Evolutionary conservation across 1,139 yeast species (phyloP), one percentile per base, ranked within the genome.

Genomic region (Chernovozyma sophiae-reginae): DNA sequence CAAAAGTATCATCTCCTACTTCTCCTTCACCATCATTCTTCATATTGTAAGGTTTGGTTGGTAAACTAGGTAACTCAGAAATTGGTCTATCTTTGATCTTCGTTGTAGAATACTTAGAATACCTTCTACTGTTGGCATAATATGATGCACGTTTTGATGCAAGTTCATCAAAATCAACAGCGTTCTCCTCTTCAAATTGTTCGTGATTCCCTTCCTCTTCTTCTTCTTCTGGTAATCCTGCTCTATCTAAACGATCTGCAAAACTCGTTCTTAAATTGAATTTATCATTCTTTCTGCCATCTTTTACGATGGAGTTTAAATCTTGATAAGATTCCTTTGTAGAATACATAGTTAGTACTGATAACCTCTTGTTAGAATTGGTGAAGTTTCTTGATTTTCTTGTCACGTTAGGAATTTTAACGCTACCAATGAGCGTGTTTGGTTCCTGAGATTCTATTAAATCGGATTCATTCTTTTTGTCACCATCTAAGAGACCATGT

Each of bases 261-360:
- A 64, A 63, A 49, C 70, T 65, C 13, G 72, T 67, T 48, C 72
- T 57, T 60, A 69, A 51, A 36, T 55, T 58, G 30, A 60, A 58
- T 6, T 58, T 59, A n/a, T 57, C 57, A 25, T 59, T 55, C 32
- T 51, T 58, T 17, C 63, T 65, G 35, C 60, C 64, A 14, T 58
- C 60, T 34, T 68, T 69, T 44, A 80, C 56, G 35, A 77, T 72
- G 8, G 79, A 70, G 39, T 74, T 77, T 53, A 82, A 66, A 51
- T 82, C 81, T 31, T 72, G 73, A 48, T 74, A 81, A 0, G 87
- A 79, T 38, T 72, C 78, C 44, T 73, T 79, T 3, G 89, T 78
- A 1, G 89, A 81, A 47, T 81, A 79, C 60, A 81, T 65, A 1
- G 89, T 80, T 36, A 83, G 58, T 10, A 82, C 84, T 16, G 87